These are phyloP conservation scores for Aspergillus ellipticus DNA, from an alignment of 495 filamentous ascomycete species.

Conservation along the genomic window DNA sequence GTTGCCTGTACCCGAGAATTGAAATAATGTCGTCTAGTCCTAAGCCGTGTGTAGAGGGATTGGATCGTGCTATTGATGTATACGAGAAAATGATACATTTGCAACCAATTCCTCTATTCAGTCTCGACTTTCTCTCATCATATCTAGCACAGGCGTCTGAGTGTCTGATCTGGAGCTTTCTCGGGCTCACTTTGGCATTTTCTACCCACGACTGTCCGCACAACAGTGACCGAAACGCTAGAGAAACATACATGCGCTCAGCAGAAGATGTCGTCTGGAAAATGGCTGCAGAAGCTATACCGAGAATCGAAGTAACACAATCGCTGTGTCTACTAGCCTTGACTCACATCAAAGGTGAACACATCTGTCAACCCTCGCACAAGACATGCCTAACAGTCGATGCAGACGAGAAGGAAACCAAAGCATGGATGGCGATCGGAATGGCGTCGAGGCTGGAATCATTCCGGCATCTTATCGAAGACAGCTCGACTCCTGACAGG, in stretches of 20 bases:
- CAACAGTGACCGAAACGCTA: not conserved
- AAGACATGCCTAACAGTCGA: not conserved
- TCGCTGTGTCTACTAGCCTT: conserved; percentile 8
- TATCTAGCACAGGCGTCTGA: not conserved
- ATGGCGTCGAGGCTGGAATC: conserved; percentile 1
- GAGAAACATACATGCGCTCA: conserved; percentile 7
- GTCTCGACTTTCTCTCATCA: not conserved
- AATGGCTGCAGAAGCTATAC: conserved; percentile 3
- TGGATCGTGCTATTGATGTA: not conserved
- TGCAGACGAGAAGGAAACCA: conserved; percentile 1
- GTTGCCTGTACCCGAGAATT: not conserved
- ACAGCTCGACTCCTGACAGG: not conserved
- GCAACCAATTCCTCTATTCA: conserved; percentile 8
- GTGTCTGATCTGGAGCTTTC: conserved; percentile 5
- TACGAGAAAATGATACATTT: conserved; percentile 3
- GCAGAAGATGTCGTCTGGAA: not conserved
- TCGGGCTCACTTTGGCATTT: conserved; percentile 4
- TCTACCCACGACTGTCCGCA: conserved; percentile 1
- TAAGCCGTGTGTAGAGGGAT: not conserved
- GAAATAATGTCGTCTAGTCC: not conserved
- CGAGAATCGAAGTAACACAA: not conserved
- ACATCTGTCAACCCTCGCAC: no score
- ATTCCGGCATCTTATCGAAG: not conserved
- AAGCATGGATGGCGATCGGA: conserved; percentile 8
- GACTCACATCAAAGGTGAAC: conserved; percentile 2